Base-by-base conservation (phyloP, 2,329 filamentous ascomycete genomes). In the Zymoseptoria crescenta region DNA sequence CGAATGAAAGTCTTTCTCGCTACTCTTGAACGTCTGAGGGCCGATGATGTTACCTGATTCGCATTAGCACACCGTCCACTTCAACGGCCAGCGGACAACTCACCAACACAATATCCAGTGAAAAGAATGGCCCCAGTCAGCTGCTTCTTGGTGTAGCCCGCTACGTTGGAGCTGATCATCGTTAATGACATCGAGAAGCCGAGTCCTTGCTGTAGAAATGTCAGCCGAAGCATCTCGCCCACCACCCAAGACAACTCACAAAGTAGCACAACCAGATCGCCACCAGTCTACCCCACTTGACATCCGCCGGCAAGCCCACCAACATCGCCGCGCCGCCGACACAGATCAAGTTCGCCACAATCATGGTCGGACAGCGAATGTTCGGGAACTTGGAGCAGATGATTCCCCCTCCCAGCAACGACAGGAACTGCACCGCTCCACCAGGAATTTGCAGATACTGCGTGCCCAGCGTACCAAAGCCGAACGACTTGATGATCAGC, bases 381-480 rank as follows among this genome's bases (percentile, higher is more conserved):
- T 80, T 79, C 2, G 80, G 81, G 64, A 72, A 83, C n/a, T 74
- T 74, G 0, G 79, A 80, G 65, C 80, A 81, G 24, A 84, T 72
- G 54, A 74, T 76, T 16, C 81, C 81, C 1, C 80, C 80, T 1
- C 73, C 64, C 6, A 85, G 68, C 0, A 83, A 73, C 0, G 81
- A 77, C 0, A 82, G 64, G 64, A 84, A 83, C 60, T 84, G 81
- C 0, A 85, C 76, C 0, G 79, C 81, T 20, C 81, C 82, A 16
- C 81, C 82, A 0, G 83, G 82, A 56, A 86, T 85, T 62, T 85
- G 81, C 8, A 85, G 77, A 61, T 83, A 83, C 59, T 83, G 82
- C 0, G 79, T 80, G 4, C 79, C 77, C 1, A 82, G 70, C 0
- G 78, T 79, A 55, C 77, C 76, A 64, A 81, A 74, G 19, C 75